Percentiles rank a stretch among this genome's conserved stretches.
These are phyloP conservation scores for Terana coerulea DNA, from an alignment of 768 basidiomycete genomes.

Conservation along the genomic window DNA sequence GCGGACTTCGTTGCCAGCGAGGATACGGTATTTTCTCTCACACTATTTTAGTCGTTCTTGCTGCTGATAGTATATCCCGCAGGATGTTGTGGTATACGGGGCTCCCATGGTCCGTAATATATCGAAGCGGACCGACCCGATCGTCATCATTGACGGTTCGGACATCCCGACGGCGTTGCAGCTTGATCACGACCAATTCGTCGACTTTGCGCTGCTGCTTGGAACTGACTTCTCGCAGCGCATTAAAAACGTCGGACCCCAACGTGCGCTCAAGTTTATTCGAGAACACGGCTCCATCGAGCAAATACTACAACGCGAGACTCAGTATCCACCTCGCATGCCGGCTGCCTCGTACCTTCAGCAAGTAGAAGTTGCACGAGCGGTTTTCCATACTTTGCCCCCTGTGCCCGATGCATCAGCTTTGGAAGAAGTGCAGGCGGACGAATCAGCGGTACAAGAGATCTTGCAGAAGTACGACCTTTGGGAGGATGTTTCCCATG, in stretches of 20 bases:
- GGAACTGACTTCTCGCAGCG: constrained; percentile 91
- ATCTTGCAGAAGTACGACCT: constrained; percentile 52
- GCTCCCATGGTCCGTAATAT: constrained; percentile 81
- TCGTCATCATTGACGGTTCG: constrained; percentile 60
- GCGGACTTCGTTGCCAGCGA: constrained; percentile 91
- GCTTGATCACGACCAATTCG: constrained; percentile 53
- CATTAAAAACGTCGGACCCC: constrained; percentile 78
- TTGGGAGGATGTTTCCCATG: constrained; percentile 31
- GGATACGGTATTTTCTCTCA: constrained; percentile 58
- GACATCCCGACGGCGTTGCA: constrained; percentile 55
- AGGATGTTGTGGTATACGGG: constrained; percentile 83
- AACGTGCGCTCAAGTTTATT: constrained; percentile 74
- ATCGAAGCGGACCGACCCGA: constrained; percentile 53
- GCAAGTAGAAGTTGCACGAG: constrained; percentile 58
- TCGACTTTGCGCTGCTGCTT: constrained; percentile 84
- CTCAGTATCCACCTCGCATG: constrained; percentile 47
- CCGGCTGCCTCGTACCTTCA: constrained; percentile 52
- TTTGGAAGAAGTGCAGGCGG: constrained; percentile 33
- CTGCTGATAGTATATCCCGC: constrained; percentile 7
- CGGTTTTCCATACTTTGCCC: constrained; percentile 64
- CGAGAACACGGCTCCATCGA: constrained; percentile 71
- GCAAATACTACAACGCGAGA: constrained; percentile 48
- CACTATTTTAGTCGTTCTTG: neutral
- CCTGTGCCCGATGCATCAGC: constrained; percentile 43
- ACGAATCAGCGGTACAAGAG: constrained; percentile 40